phyloP scores from a whole-genome alignment of 805 yeast genomes.

The Wickerhamomyces strasburgensis region DNA sequence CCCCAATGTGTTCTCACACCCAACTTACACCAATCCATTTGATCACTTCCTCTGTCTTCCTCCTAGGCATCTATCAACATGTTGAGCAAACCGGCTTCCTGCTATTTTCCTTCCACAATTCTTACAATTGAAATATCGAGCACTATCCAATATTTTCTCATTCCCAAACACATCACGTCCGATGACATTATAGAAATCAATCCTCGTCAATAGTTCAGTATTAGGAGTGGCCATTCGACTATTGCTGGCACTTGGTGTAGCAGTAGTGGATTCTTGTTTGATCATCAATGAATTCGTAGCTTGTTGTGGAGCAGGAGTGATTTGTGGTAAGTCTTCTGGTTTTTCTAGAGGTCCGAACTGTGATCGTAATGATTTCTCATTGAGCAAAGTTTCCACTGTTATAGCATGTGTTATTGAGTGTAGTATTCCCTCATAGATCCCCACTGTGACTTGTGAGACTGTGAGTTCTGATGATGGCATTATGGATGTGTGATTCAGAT shows the following conservation, averaged over 20 bases:
- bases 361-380: not conserved
- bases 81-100: conserved; percentile 90
- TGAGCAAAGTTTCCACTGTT: not conserved
- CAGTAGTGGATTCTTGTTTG: not conserved
- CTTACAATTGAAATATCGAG: conserved; percentile 66
- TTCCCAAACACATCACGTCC: conserved; percentile 44
- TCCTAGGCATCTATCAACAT: conserved; percentile 82
- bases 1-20: too few relatives aligned
- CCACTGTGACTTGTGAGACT: not conserved
- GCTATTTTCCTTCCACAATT: conserved; percentile 85
- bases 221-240: conserved; percentile 17
- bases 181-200: conserved; percentile 13
- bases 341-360: not conserved
- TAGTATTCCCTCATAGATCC: not conserved
- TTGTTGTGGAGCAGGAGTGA: not conserved
- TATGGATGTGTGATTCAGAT: too few relatives aligned
- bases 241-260: conserved; percentile 7
- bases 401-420: not conserved
- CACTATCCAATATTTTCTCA: conserved; percentile 45
- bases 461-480: not conserved
- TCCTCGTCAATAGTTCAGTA: conserved; percentile 15
- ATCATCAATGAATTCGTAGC: not conserved
- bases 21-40: too few relatives aligned
- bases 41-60: conserved; percentile 52
- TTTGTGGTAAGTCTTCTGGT: not conserved